Conservation (phyloP, 805 yeast genomes). For the Saccharomycopsis sp. region DNA sequence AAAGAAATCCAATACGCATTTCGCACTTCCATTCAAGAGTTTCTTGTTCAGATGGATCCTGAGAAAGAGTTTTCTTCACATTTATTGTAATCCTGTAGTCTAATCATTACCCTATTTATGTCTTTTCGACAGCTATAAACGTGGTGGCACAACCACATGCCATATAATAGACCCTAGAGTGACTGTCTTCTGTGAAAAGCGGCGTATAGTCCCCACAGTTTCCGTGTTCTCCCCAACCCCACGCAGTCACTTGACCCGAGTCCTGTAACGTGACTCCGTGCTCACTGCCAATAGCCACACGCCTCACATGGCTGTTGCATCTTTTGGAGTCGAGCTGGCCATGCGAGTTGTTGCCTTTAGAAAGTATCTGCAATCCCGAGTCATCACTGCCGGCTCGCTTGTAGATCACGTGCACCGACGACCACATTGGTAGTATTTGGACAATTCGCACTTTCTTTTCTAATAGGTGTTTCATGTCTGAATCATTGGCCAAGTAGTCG, state of each 20-base stretch:
- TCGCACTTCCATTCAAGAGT: not conserved
- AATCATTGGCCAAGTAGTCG: not conserved
- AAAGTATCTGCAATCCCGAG: constrained; percentile 28
- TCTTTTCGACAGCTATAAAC: constrained; percentile 10
- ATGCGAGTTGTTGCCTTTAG: constrained; percentile 73
- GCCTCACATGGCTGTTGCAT: not conserved
- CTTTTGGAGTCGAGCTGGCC: constrained; percentile 46
- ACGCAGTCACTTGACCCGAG: constrained; percentile 43
- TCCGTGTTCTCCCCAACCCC: constrained; percentile 99
- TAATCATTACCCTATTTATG: no score
- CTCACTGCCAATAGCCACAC: constrained; percentile 67
- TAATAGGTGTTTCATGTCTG: not conserved
- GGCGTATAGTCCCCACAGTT: constrained; percentile 58
- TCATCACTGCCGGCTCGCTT: constrained; percentile 4
- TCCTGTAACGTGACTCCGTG: constrained; percentile 49
- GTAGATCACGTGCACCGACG: constrained; percentile 52
- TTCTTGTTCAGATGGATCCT: constrained; percentile 39
- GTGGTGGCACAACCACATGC: constrained; percentile 28
- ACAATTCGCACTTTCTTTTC: constrained; percentile 11
- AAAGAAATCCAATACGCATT: constrained; percentile 7
- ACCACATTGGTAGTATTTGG: constrained; percentile 62
- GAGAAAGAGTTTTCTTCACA: constrained; percentile 79
- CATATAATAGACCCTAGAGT: constrained; percentile 21
- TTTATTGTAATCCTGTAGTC: constrained; percentile 22
- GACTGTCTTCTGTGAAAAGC: constrained; percentile 1